These are phyloP conservation scores for Chalciporus piperatus DNA, from an alignment of 768 basidiomycete genomes.

Conservation along the genomic window DNA sequence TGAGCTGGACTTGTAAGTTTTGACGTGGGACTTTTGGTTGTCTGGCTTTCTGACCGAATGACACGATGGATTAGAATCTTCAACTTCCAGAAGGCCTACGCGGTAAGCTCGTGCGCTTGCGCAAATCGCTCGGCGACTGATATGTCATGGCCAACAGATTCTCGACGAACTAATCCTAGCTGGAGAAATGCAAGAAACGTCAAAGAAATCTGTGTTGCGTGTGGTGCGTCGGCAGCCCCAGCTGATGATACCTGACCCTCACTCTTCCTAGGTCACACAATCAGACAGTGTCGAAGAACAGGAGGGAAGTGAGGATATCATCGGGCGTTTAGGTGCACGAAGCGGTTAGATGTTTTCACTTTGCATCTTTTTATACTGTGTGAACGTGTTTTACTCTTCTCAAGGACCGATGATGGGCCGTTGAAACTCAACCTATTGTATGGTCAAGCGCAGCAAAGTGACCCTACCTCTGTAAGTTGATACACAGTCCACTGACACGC, in stretches of 20 bases:
- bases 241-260: constrained; percentile 10
- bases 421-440: constrained; percentile 10
- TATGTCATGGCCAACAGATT: constrained; percentile 43
- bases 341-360: constrained; percentile 48
- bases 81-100: constrained; percentile 96
- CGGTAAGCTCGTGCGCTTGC: constrained; percentile 43
- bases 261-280: constrained; percentile 65
- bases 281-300: constrained; percentile 83
- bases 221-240: constrained; percentile 38
- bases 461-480: neutral
- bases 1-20: constrained; percentile 84
- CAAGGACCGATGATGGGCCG: constrained; percentile 32
- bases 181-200: constrained; percentile 92
- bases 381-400: constrained; percentile 12
- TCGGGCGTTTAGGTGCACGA: constrained; percentile 74
- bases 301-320: constrained; percentile 78
- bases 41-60: neutral
- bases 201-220: constrained; percentile 66
- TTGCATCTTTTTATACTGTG: neutral
- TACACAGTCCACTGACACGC: neutral
- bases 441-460: neutral
- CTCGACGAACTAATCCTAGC: constrained; percentile 92
- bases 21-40: neutral
- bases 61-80: constrained; percentile 62
- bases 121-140: neutral